These are phyloP conservation scores for Rhododendron molle DNA, from an alignment of 148 eudicot species.

Conservation along the genomic window DNA sequence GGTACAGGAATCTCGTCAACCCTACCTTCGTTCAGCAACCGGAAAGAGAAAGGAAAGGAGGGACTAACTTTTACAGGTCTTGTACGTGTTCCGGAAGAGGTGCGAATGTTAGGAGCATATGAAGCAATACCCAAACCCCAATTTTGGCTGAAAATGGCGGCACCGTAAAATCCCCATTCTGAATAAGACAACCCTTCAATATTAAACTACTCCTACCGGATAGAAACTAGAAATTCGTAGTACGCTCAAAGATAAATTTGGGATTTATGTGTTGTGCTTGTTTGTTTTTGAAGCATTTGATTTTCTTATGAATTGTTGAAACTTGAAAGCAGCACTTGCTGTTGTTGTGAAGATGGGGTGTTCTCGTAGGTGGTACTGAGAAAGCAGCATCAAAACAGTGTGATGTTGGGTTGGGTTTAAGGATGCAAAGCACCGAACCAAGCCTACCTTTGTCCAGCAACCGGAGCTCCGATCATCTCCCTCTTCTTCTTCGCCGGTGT, in stretches of 20 bases:
- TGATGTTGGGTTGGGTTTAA: conserved; percentile 60
- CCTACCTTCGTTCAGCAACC: no score
- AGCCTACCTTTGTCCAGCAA: no score
- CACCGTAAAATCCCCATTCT: neutral
- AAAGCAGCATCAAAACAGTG: conserved; percentile 8
- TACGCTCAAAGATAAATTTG: neutral
- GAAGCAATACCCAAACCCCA: conserved; percentile 26
- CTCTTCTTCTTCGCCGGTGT: no score
- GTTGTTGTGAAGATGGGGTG: conserved; percentile 24
- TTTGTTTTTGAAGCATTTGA: neutral
- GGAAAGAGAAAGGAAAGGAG: neutral
- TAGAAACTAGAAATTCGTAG: neutral
- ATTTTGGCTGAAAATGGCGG: conserved; percentile 20
- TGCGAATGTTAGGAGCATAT: conserved; percentile 42
- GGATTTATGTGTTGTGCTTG: neutral
- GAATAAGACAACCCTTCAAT: neutral
- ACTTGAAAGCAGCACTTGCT: neutral
- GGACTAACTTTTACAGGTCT: conserved; percentile 14
- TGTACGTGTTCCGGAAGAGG: conserved; percentile 23
- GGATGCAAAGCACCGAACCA: conserved; percentile 23
- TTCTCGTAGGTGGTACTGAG: conserved; percentile 16
- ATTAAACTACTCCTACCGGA: no score
- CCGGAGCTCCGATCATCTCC: no score
- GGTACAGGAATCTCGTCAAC: no score
- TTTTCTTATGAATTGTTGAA: neutral